Base-by-base conservation (phyloP, 2,329 filamentous ascomycete genomes). In the Fusarium humuli region DNA sequence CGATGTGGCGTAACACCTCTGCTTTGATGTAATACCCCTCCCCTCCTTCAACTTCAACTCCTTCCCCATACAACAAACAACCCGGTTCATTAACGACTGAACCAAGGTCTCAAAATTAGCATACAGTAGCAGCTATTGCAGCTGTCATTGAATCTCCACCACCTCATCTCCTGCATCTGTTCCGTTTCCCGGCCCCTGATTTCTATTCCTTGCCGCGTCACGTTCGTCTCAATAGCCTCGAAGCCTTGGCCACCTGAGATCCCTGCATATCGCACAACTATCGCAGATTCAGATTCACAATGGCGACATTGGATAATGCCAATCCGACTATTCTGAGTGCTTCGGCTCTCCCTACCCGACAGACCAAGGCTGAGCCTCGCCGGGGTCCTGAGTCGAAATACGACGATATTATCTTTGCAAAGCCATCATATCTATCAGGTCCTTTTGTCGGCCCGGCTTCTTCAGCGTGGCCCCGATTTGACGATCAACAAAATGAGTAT, bases 301-400 rank as follows among this genome's bases (percentile, higher is more conserved):
- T 76, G 74, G 73, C 77, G 27, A 73, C 78, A 22, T 78, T 86
- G 48, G 88, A 91, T 73, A 97, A 97, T 81, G 94, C 92, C 70
- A 98, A 99, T 83, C 96, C 96, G 57, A 97, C 93, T 70, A 94
- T 99, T 78, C 84, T 98, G 76, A 97, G 91, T 81, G 88, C 90
- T 55, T 93, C 93, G 45, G 93, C 98, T 81, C 89, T 99, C 53
- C 94, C 96, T 46, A 96, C 93, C 30, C 91, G 94, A 71, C 84
- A 86, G 74, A 83, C 82, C 72, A 83, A 83, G 69, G 79, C 80
- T 32, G 80, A 82, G 64, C 82, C 83, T 45, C 85, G 83, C 68
- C 81, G 75, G 37, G 83, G 82, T 3, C 81, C 83, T 13, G 84
- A 86, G 61, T 82, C 82, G 23, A 83, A 81, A 68, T 86, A 85